Evolutionary conservation across 441 rosid genomes (phyloP).

Genomic region (Eruca vesicaria): DNA sequence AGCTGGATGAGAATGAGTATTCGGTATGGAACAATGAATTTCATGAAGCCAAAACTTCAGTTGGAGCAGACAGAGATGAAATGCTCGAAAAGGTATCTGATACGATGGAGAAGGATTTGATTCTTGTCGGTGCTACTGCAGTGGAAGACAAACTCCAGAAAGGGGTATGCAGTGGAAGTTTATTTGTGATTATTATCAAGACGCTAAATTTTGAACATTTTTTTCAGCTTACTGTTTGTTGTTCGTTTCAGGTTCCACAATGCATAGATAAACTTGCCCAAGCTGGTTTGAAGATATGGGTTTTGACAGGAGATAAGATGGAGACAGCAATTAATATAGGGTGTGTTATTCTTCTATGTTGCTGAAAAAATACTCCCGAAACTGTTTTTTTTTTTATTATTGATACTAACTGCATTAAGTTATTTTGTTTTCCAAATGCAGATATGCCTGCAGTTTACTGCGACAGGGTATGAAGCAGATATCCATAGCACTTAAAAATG

Average conservation of each 20-base stretch:
- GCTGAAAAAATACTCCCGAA: background rate
- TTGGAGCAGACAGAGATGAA: slow-evolving; percentile 68
- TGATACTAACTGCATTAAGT: slow-evolving; percentile 19
- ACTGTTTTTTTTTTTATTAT: background rate
- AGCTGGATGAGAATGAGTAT: slow-evolving; percentile 49
- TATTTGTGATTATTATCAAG: background rate
- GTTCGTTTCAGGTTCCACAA: slow-evolving; percentile 57
- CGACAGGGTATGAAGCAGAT: slow-evolving; percentile 68
- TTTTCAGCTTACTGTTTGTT: slow-evolving; percentile 4
- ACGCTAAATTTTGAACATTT: background rate
- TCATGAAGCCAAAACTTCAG: slow-evolving; percentile 55
- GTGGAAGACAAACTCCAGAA: slow-evolving; percentile 82
- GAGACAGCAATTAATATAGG: slow-evolving; percentile 89
- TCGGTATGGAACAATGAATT: slow-evolving; percentile 54
- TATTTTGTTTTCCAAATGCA: slow-evolving; percentile 31
- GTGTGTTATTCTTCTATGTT: slow-evolving; percentile 37
- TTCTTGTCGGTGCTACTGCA: slow-evolving; percentile 68
- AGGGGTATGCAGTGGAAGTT: slow-evolving; percentile 39
- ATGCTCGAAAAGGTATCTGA: slow-evolving; percentile 66
- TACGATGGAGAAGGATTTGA: slow-evolving; percentile 65
- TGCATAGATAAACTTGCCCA: slow-evolving; percentile 89
- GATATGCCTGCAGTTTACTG: slow-evolving; percentile 78
- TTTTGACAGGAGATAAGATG: slow-evolving; percentile 81
- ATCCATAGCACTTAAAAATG: slow-evolving; percentile 42
- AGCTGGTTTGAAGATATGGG: slow-evolving; percentile 81